phyloP scores from a whole-genome alignment of 2,329 filamentous ascomycete species.

The Aspergillus udagawae region DNA sequence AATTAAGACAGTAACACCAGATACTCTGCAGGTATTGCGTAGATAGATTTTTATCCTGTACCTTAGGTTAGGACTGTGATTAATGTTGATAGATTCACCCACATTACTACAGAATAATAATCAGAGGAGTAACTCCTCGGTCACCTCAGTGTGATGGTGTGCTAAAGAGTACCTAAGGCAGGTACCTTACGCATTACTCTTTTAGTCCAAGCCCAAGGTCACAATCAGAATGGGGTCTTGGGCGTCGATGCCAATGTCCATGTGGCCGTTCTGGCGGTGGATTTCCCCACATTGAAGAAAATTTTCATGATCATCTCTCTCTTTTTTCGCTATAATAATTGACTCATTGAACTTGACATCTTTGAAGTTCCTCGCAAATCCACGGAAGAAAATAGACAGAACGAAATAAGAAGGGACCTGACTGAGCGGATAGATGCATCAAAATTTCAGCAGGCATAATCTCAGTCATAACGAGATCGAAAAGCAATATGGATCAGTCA shows the following conservation, averaged over 20 bases:
- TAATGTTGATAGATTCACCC: not conserved
- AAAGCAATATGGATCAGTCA: not conserved
- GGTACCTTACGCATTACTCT: not conserved
- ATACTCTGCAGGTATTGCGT: not conserved
- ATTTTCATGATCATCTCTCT: not conserved
- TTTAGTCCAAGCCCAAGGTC: not conserved
- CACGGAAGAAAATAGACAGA: not conserved
- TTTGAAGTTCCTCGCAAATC: not conserved
- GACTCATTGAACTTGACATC: not conserved
- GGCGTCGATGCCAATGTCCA: not conserved
- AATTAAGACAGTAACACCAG: no score
- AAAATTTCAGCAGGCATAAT: not conserved
- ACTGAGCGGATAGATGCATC: not conserved
- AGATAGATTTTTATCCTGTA: not conserved
- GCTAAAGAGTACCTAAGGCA: not conserved
- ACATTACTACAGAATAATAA: not conserved
- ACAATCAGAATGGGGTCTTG: not conserved
- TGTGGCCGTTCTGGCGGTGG: not conserved
- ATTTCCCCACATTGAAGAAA: not conserved
- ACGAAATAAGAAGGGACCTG: not conserved
- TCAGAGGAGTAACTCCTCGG: not conserved
- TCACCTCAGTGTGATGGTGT: not conserved
- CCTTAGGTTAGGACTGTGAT: not conserved
- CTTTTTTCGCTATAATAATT: not conserved
- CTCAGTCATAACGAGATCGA: not conserved